Evolutionary conservation across 2,329 filamentous ascomycete species (phyloP).

Genomic region (Colletotrichum simmondsii): DNA sequence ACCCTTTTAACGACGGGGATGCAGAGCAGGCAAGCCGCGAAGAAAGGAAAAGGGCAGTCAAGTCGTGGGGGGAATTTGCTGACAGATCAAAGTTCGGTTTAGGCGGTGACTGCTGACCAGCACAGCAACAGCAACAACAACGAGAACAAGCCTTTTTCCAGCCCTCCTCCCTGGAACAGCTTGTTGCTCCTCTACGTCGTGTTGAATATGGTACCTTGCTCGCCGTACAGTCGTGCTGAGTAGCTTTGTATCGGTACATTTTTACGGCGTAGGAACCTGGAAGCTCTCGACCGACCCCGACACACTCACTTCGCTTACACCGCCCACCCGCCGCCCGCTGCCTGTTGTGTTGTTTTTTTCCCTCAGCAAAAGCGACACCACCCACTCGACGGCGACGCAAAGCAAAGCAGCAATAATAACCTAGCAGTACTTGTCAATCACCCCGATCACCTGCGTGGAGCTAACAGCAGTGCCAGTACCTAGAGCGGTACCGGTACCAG

Average conservation of each 20-base stretch:
- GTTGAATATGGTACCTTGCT: background rate
- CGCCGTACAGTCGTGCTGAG: too few relatives aligned
- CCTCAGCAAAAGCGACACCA: constrained; percentile 5
- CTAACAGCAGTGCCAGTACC: background rate
- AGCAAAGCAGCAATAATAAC: background rate
- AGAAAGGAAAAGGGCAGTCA: background rate
- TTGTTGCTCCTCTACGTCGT: constrained; percentile 25
- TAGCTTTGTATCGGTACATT: background rate
- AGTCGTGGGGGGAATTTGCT: constrained; percentile 12
- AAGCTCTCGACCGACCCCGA: constrained; percentile 4
- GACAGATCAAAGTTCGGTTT: constrained; percentile 20
- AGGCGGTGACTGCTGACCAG: constrained; percentile 20
- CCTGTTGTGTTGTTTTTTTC: background rate
- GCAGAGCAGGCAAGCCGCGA: background rate
- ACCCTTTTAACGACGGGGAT: background rate
- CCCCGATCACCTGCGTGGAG: constrained; percentile 10
- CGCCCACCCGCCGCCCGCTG: constrained; percentile 12
- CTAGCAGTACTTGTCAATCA: constrained; percentile 3
- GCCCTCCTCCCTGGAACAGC: constrained; percentile 30
- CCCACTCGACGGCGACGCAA: background rate
- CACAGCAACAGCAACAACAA: background rate
- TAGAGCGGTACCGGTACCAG: constrained; percentile 12
- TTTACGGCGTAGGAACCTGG: background rate
- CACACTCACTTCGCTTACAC: constrained; percentile 24
- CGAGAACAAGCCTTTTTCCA: constrained; percentile 2